These are phyloP conservation scores for Fusarium sp. DNA, from an alignment of 2,329 filamentous ascomycete genomes.

Conservation along the genomic window DNA sequence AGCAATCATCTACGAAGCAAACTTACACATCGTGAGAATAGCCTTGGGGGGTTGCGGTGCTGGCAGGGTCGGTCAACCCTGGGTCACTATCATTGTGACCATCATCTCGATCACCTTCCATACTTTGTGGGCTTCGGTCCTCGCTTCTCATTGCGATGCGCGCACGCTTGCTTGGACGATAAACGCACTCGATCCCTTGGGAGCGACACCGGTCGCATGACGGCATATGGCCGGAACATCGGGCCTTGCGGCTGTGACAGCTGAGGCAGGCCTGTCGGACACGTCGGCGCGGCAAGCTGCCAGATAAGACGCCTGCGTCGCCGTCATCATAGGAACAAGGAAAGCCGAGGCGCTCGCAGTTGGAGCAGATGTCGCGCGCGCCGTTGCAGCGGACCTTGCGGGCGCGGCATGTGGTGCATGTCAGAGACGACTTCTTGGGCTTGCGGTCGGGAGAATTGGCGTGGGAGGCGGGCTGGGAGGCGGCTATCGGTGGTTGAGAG, in stretches of 20 bases:
- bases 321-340: constrained; percentile 68
- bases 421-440: constrained; percentile 59
- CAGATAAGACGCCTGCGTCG: constrained; percentile 55
- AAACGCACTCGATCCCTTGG: constrained; percentile 68
- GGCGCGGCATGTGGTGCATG: constrained; percentile 66
- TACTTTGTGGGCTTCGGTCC: constrained; percentile 49
- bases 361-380: constrained; percentile 65
- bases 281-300: constrained; percentile 63
- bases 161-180: constrained; percentile 61
- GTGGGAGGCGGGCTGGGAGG: constrained; percentile 41
- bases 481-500: constrained; percentile 25
- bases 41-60: constrained; percentile 50
- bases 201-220: constrained; percentile 63
- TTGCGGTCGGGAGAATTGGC: constrained; percentile 50
- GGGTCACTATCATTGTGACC: constrained; percentile 51
- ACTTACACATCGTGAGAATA: constrained; percentile 52
- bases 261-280: constrained; percentile 69
- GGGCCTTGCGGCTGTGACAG: constrained; percentile 69
- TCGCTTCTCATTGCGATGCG: constrained; percentile 44
- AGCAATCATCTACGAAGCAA: not conserved
- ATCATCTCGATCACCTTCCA: constrained; percentile 52
- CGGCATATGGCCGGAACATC: constrained; percentile 69
- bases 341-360: constrained; percentile 70
- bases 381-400: constrained; percentile 72
- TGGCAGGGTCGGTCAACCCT: constrained; percentile 50